Evolutionary conservation across 23 red algal species (phyloP).

Genomic region (Agarophyton chilense): DNA sequence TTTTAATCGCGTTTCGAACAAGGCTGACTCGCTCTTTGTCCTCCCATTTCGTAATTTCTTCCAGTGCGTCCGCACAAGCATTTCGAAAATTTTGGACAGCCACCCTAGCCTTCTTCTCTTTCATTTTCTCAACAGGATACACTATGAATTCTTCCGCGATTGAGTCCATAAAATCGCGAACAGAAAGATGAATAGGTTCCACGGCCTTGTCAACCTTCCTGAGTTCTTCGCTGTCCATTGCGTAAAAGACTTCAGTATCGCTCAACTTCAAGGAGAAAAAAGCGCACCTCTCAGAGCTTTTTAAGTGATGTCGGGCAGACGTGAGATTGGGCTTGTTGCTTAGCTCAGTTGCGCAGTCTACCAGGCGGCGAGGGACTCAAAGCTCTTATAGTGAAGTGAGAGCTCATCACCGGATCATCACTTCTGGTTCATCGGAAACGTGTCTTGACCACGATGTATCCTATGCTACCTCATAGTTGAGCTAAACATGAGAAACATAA

Average conservation of each 20-base stretch:
- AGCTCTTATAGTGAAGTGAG: neutral
- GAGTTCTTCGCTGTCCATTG: slow-evolving; percentile 15
- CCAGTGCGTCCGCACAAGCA: neutral
- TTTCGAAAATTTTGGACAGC: neutral
- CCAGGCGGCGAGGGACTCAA: neutral
- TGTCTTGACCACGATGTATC: neutral
- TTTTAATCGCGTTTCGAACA: neutral
- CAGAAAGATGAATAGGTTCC: neutral
- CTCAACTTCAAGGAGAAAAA: neutral
- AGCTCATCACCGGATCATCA: neutral
- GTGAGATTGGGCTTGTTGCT: neutral
- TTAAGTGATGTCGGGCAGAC: too few species aligned
- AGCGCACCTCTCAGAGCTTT: neutral
- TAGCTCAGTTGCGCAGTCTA: too few species aligned
- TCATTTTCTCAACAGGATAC: neutral
- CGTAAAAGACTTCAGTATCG: neutral
- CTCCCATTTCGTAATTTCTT: neutral
- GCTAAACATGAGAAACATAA: too few species aligned
- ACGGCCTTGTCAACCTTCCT: slow-evolving; percentile 2
- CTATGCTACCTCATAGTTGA: neutral
- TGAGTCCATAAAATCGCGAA: neutral
- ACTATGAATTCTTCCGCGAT: slow-evolving; percentile 22
- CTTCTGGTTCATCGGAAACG: neutral
- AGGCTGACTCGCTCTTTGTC: neutral
- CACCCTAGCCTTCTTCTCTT: slow-evolving; percentile 1